Evolutionary conservation across 768 basidiomycete species (phyloP), one percentile per base, ranked within the genome.

Genomic region (Boletus barrowsii): DNA sequence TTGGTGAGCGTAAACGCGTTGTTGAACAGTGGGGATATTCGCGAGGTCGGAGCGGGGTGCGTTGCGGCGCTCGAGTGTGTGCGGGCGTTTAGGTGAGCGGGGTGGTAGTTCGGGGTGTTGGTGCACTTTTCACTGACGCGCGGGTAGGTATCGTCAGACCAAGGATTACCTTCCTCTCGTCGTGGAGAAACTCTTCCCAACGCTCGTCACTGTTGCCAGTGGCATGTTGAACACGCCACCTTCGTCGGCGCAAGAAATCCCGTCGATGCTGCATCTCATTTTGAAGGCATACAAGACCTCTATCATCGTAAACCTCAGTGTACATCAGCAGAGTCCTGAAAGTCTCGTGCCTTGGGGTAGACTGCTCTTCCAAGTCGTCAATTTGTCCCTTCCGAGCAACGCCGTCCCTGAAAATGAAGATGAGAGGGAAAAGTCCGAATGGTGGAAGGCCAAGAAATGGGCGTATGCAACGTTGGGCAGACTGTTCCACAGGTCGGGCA

Each of bases 381-480:
- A 87, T 57, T 71, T 91, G 41, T 75, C 79, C 53, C 75, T 93
- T 29, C 88, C 88, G 0, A 72, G 75, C 49, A 82, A 83, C 3
- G 79, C 76, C 20, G 79, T 92, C 0, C 86, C 89, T 2, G 82
- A 79, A 29, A 83, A 89, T 53, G 81, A 84, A 56, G 88, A 92
- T 6, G 87, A 88, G 15, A 76, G 88, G 35, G 90, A 93, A 73
- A 78, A 77, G 44, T 82, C 77, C 43, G 88, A 90, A 62, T 96
- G 93, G 93, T 92, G 91, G 88, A 87, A 86, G 66, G 81, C 87
- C 10, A 95, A 95, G 74, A 96, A 96, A 67, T 95, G 93, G 93
- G 90, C 93, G 1, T 93, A 87, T 65, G 82, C 79, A n/a, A 83
- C 83, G 36, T 75, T 96, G 9, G 88, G 88, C 35, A 76, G 85